Evolutionary conservation across 202 grass and related monocot genomes (phyloP).

Genomic region (Schoenoplectus triqueter): DNA sequence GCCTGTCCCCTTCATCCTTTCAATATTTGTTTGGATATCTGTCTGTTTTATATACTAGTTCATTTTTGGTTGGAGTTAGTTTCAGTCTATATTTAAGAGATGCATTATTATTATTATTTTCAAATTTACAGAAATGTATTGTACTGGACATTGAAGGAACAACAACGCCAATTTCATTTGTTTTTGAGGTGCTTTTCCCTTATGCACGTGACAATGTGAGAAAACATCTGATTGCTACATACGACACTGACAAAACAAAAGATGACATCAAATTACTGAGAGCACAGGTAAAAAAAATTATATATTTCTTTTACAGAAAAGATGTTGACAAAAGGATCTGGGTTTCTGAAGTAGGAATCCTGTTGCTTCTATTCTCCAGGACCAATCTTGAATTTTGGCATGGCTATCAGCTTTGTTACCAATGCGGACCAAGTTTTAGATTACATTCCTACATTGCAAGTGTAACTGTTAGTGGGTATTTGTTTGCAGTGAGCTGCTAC

Average conservation of each 20-base stretch:
- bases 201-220: conserved; percentile 83
- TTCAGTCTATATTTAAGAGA: background rate
- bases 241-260: conserved; percentile 56
- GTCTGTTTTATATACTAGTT: background rate
- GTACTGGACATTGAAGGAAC: conserved; percentile 93
- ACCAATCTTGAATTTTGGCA: conserved; percentile 11
- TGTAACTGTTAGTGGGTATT: background rate
- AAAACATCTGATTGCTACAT: conserved; percentile 63
- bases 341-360: background rate
- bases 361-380: background rate
- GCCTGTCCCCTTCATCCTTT: background rate
- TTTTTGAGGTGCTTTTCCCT: conserved; percentile 82
- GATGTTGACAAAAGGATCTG: background rate
- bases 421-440: too few relatives aligned
- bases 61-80: background rate
- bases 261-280: conserved; percentile 69
- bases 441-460: background rate
- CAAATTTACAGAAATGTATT: conserved; percentile 58
- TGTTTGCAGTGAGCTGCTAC: too few relatives aligned
- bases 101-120: background rate
- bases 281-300: conserved; percentile 42
- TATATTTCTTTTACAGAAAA: background rate
- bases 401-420: background rate
- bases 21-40: background rate
- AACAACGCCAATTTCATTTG: conserved; percentile 90